Evolutionary conservation across 1,139 yeast genomes (phyloP), one percentile per base, ranked within the genome.

Genomic region (Torulaspora globosa): DNA sequence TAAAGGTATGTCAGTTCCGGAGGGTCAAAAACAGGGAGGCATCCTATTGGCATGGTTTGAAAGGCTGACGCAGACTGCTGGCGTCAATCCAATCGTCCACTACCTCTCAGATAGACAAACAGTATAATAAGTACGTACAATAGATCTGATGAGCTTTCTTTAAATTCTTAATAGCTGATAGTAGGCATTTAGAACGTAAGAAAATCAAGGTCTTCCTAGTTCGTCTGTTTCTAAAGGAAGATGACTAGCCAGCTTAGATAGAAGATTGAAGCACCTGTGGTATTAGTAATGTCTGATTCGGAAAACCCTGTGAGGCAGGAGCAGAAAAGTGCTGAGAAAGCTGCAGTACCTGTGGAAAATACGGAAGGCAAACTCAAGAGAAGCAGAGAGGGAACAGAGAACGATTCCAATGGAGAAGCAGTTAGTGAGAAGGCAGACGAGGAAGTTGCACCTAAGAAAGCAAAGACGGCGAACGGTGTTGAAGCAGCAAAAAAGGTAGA

Each of bases 11-110:
- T 73, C 81, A 33, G 71, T 83, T 8, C 75, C 80, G 24, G 80
- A 80, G 56, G 88, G 94, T 4, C 88, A 89, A 55, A 86, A 85
- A 57, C 89, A 84, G 57, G 96, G 97, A 16, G 96, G 96, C 39
- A 74, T 83, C 45, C 68, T 94, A 58, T 78, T 94, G 60, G 77
- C 82, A 32, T 94, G 98, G 98, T 88, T 84, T 63, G 97, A 92
- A 59, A 89, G 88, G 68, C 79, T 94, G 21, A 82, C 87, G 33
- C 95, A 84, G 52, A 70, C 79, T 36, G 79, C 90, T 11, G 97
- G 97, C 14, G 81, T 85, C 63, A 96, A 96, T 9, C 86, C 96
- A 35, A 84, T 92, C 57, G 85, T 86, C 41, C 80, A 96, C 58
- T 88, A 79, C 67, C 74, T 89, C 69, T 78, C 89, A 40, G 97